These are phyloP conservation scores for Quercus phellos DNA, from an alignment of 331 rosid species.

Conservation along the genomic window DNA sequence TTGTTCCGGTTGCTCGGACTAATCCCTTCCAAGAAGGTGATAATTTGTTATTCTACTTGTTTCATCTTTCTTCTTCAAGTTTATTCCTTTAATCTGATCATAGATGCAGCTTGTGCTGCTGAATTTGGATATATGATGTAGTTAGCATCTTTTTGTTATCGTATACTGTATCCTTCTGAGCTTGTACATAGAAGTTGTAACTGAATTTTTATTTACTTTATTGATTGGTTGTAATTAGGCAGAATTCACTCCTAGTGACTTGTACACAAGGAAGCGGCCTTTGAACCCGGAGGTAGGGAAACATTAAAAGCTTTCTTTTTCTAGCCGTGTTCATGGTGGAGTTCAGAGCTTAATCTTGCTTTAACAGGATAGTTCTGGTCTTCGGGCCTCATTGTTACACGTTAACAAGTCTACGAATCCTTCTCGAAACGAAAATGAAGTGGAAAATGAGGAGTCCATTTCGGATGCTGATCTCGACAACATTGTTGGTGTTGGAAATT, in stretches of 20 bases:
- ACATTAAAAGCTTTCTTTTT: neutral
- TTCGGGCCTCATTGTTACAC: conserved; percentile 38
- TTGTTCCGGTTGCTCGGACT: conserved; percentile 78
- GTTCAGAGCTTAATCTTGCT: conserved; percentile 13
- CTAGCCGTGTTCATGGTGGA: conserved; percentile 1
- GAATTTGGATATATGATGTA: neutral
- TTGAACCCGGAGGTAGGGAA: conserved; percentile 51
- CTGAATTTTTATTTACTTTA: conserved; percentile 18
- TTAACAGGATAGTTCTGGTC: conserved; percentile 41
- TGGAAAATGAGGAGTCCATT: conserved; percentile 54
- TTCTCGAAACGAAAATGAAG: conserved; percentile 49
- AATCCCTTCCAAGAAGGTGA: conserved; percentile 75
- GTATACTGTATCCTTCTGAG: neutral
- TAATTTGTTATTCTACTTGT: neutral
- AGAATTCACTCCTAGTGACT: conserved; percentile 74
- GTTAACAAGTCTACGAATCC: conserved; percentile 39
- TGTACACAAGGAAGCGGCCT: conserved; percentile 74
- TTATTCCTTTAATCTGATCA: neutral
- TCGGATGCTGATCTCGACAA: conserved; percentile 78
- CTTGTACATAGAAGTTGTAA: conserved; percentile 1
- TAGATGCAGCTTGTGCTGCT: neutral
- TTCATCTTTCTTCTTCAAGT: neutral
- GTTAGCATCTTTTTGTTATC: conserved; percentile 13
- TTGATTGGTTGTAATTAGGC: conserved; percentile 49
- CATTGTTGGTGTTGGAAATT: conserved; percentile 78